Percentiles rank a stretch among this genome's conserved stretches.
These are phyloP conservation scores for Periconia macrospinosa DNA, from an alignment of 2,329 filamentous ascomycete species.

Conservation along the genomic window DNA sequence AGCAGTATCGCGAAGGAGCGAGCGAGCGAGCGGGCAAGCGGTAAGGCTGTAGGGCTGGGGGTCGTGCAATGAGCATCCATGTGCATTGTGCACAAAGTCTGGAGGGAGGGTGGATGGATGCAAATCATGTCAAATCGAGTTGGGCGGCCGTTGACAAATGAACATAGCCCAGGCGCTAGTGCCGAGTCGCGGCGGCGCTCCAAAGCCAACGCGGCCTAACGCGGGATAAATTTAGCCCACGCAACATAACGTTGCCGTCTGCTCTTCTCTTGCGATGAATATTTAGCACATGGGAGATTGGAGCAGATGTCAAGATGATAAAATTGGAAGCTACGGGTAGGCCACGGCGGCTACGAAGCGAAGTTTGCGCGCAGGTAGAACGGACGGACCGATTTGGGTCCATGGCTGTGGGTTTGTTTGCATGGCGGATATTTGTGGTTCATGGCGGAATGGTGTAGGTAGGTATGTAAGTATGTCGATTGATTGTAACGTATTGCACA, in stretches of 20 bases:
- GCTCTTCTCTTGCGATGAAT: background rate
- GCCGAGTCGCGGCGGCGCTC: background rate
- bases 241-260: background rate
- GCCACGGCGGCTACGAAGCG: conserved; percentile 2
- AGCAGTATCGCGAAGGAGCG: too few relatives aligned
- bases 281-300: background rate
- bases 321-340: conserved; percentile 10
- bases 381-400: background rate
- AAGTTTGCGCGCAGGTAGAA: background rate
- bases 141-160: background rate
- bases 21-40: background rate
- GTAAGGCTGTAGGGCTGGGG: conserved; percentile 11
- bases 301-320: conserved; percentile 5
- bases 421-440: conserved; percentile 5
- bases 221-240: conserved; percentile 5
- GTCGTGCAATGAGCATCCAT: background rate
- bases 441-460: background rate
- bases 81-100: too few relatives aligned
- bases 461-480: too few relatives aligned
- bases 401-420: background rate
- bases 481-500: too few relatives aligned
- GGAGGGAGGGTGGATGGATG: background rate
- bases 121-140: background rate
- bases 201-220: background rate
- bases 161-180: background rate